A percentile compares a stretch with the other conserved stretches of the same genome.
phyloP scores from a whole-genome alignment of 768 basidiomycete species.

The Neoboletus brunneissimus region DNA sequence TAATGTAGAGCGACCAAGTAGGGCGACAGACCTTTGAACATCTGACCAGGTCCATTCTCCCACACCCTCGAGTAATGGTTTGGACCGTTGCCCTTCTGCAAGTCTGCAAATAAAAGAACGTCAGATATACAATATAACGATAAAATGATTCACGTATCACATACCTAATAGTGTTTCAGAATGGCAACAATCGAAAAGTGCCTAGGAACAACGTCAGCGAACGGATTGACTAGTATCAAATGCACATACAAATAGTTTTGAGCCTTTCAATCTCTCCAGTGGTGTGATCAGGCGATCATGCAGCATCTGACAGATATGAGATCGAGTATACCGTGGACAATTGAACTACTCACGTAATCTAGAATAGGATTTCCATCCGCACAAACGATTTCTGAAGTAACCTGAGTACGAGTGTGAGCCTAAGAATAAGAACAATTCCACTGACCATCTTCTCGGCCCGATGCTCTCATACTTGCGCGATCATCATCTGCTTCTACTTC shows the following conservation, averaged over 20 bases:
- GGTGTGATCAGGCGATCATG: constrained; percentile 21
- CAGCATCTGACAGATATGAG: constrained; percentile 15
- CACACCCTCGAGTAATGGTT: constrained; percentile 19
- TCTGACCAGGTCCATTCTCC: constrained; percentile 9
- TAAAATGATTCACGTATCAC: background rate
- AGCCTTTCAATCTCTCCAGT: constrained; percentile 15
- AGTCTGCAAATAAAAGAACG: constrained; percentile 9
- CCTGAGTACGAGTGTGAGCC: background rate
- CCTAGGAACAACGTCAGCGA: constrained; percentile 10
- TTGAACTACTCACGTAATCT: constrained; percentile 18
- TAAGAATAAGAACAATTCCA: background rate
- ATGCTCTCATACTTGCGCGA: constrained; percentile 39
- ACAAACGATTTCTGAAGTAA: constrained; percentile 18
- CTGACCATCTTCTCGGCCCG: constrained; percentile 49
- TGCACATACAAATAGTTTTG: constrained; percentile 19
- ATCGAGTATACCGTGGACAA: background rate
- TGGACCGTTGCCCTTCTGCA: constrained; percentile 13
- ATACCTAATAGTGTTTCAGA: constrained; percentile 28
- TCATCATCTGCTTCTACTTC: constrained; percentile 25
- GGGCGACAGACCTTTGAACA: constrained; percentile 12
- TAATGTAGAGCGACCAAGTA: too few relatives aligned
- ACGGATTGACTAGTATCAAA: background rate
- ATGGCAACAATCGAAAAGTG: constrained; percentile 32
- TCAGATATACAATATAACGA: background rate
- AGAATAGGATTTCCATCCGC: constrained; percentile 21